A percentile compares a stretch with the other conserved stretches of the same genome.
Conservation (phyloP, 2,329 filamentous ascomycete genomes). For the Neospermospora avenae region DNA sequence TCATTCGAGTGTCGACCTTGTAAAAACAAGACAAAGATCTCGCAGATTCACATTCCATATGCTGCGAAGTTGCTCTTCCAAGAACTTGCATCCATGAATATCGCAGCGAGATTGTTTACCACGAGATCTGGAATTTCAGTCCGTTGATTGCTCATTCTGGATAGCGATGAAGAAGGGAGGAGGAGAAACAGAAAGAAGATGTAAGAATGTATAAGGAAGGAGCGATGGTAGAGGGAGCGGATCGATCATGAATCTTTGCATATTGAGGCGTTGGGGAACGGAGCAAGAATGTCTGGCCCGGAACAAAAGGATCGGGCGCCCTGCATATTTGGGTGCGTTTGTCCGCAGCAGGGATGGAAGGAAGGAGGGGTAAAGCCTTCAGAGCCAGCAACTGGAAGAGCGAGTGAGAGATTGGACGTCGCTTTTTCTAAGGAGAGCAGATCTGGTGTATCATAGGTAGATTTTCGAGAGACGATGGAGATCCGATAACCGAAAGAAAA, state of each 20-base stretch:
- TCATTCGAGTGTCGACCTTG: conserved; percentile 96
- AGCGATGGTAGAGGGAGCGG: background rate
- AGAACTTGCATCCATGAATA: conserved; percentile 97
- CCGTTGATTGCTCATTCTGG: conserved; percentile 43
- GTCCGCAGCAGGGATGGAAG: conserved; percentile 6
- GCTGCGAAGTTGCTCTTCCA: conserved; percentile 98
- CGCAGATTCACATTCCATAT: conserved; percentile 96
- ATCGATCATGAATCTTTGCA: conserved; percentile 25
- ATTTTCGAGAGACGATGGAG: conserved; percentile 1
- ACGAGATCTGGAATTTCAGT: conserved; percentile 74
- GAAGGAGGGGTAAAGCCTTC: background rate
- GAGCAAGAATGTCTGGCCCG: conserved; percentile 19
- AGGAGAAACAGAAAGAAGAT: conserved; percentile 3
- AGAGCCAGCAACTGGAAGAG: background rate
- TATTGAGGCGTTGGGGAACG: conserved; percentile 32
- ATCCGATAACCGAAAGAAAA: background rate
- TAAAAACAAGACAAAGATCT: conserved; percentile 99
- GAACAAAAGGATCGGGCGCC: conserved; percentile 9
- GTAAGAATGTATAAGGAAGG: conserved; percentile 19
- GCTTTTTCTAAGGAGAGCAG: background rate
- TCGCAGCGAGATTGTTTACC: conserved; percentile 95
- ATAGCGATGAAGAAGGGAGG: background rate
- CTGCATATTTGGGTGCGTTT: conserved; percentile 14
- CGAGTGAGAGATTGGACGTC: conserved; percentile 9
- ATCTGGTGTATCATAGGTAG: conserved; percentile 21